Evolutionary conservation across 2,329 filamentous ascomycete species (phyloP).

Genomic region (Ilyonectria sp.): DNA sequence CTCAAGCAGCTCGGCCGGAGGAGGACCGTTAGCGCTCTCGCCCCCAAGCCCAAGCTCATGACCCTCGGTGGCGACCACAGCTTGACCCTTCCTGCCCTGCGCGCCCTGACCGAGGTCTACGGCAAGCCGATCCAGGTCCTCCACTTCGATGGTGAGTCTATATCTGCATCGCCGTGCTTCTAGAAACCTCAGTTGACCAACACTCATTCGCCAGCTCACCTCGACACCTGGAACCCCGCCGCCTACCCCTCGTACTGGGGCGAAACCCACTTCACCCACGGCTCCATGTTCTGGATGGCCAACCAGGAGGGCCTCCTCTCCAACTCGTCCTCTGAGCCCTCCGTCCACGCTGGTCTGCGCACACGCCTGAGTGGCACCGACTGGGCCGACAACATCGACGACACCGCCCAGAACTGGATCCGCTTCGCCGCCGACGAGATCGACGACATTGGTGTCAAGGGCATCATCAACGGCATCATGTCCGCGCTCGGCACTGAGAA

Average conservation of each 20-base stretch:
- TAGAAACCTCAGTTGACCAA: slow-evolving; percentile 3
- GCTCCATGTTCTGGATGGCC: slow-evolving; percentile 93
- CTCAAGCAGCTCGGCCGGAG: slow-evolving; percentile 76
- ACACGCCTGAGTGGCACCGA: slow-evolving; percentile 79
- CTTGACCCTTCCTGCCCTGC: slow-evolving; percentile 77
- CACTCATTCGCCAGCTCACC: slow-evolving; percentile 63
- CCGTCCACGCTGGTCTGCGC: slow-evolving; percentile 86
- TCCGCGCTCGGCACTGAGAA: slow-evolving; percentile 79
- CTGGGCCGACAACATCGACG: slow-evolving; percentile 79
- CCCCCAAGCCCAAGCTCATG: slow-evolving; percentile 69
- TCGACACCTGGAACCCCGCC: slow-evolving; percentile 88
- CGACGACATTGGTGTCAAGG: slow-evolving; percentile 82
- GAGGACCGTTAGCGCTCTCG: slow-evolving; percentile 54
- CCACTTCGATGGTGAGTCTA: slow-evolving; percentile 74
- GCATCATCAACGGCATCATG: slow-evolving; percentile 80
- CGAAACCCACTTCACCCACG: slow-evolving; percentile 81
- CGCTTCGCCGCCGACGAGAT: slow-evolving; percentile 88
- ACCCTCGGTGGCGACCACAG: slow-evolving; percentile 83
- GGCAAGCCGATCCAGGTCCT: slow-evolving; percentile 76
- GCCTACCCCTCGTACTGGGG: slow-evolving; percentile 86
- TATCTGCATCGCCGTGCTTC: neutral
- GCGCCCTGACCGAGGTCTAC: slow-evolving; percentile 75
- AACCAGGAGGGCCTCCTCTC: slow-evolving; percentile 84
- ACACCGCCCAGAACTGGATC: slow-evolving; percentile 82
- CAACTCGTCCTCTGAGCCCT: slow-evolving; percentile 77